These are phyloP conservation scores for Phlebopus sp. DNA, from an alignment of 1,284 basidiomycete species.

Conservation along the genomic window DNA sequence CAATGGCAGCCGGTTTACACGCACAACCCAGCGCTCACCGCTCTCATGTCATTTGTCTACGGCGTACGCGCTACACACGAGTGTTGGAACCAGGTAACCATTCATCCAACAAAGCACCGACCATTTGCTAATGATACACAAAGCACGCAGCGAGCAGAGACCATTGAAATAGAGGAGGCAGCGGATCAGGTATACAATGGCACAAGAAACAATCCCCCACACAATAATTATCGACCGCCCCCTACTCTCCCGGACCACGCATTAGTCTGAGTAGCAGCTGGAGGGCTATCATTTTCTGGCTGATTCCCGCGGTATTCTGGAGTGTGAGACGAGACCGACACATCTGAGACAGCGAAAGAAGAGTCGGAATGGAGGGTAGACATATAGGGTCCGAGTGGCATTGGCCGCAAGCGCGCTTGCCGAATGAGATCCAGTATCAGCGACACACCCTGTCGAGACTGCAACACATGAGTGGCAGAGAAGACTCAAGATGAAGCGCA, in stretches of 20 bases:
- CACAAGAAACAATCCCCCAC: slow-evolving; percentile 6
- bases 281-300: slow-evolving; percentile 16
- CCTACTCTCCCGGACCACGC: slow-evolving; percentile 28
- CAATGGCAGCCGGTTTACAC: background rate
- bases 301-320: slow-evolving; percentile 13
- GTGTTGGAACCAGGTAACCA: slow-evolving; percentile 4
- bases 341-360: slow-evolving; percentile 27
- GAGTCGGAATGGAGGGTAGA: slow-evolving; percentile 34
- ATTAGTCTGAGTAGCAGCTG: slow-evolving; percentile 12
- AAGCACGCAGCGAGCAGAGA: slow-evolving; percentile 12
- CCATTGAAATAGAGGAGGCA: slow-evolving; percentile 10
- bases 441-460: slow-evolving; percentile 82
- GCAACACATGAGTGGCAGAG: slow-evolving; percentile 15
- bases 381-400: slow-evolving; percentile 51
- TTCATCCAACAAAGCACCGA: slow-evolving; percentile 23
- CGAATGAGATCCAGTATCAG: slow-evolving; percentile 71
- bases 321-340: slow-evolving; percentile 14
- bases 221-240: slow-evolving; percentile 17
- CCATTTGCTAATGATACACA: slow-evolving; percentile 33
- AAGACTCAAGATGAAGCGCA: slow-evolving; percentile 1
- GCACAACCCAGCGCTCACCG: slow-evolving; percentile 4
- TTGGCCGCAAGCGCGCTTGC: slow-evolving; percentile 69
- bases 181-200: slow-evolving; percentile 20
- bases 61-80: slow-evolving; percentile 5
- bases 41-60: background rate